A percentile compares a stretch with the other conserved stretches of the same genome.
Conservation (phyloP, 1,284 basidiomycete species). For the Heimioporus retisporus region DNA sequence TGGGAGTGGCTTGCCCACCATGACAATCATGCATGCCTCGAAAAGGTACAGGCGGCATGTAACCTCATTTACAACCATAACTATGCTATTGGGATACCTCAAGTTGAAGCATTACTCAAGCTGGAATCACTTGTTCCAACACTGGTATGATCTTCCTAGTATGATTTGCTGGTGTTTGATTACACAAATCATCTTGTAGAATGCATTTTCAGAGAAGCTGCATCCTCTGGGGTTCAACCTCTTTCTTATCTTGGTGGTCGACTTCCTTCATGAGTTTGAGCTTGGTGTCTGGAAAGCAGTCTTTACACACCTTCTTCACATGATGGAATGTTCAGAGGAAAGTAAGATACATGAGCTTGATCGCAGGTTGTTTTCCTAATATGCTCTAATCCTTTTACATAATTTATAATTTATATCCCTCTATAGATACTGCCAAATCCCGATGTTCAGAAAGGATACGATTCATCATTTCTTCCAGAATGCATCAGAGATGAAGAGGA, state of each 20-base stretch:
- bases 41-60: slow-evolving; percentile 32
- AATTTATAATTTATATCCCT: neutral
- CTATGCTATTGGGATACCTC: neutral
- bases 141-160: neutral
- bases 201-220: slow-evolving; percentile 17
- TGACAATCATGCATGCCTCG: slow-evolving; percentile 30
- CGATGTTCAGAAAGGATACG: slow-evolving; percentile 33
- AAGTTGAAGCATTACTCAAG: slow-evolving; percentile 6
- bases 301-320: slow-evolving; percentile 31
- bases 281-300: slow-evolving; percentile 22
- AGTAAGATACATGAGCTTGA: neutral
- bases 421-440: slow-evolving; percentile 12
- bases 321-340: neutral
- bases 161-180: neutral
- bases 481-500: slow-evolving; percentile 40
- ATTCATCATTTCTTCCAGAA: slow-evolving; percentile 25
- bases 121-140: slow-evolving; percentile 11
- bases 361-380: neutral
- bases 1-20: slow-evolving; percentile 24
- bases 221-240: slow-evolving; percentile 12
- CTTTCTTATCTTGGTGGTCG: slow-evolving; percentile 25
- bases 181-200: slow-evolving; percentile 4
- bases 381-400: neutral
- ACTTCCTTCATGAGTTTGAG: slow-evolving; percentile 39
- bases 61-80: slow-evolving; percentile 31